phyloP scores from a whole-genome alignment of 495 filamentous ascomycete species.

The Xylaria sp. region DNA sequence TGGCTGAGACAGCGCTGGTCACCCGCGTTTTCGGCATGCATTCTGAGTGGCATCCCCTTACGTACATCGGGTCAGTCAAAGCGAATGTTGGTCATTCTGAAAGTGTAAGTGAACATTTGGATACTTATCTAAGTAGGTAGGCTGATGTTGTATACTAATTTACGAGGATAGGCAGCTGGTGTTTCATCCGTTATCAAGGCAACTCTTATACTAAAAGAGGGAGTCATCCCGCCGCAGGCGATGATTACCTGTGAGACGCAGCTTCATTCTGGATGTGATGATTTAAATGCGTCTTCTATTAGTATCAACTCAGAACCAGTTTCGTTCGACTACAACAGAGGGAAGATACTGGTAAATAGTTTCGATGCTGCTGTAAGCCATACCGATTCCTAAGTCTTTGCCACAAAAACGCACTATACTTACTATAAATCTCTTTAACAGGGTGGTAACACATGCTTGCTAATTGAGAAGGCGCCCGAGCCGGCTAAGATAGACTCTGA shows the following conservation, averaged over 20 bases:
- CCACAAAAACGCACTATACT: constrained; percentile 52
- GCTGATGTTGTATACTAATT: not conserved
- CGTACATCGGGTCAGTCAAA: constrained; percentile 77
- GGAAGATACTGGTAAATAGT: constrained; percentile 57
- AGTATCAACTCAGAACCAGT: constrained; percentile 60
- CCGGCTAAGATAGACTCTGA: not conserved
- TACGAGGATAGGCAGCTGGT: constrained; percentile 70
- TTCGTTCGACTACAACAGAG: constrained; percentile 48
- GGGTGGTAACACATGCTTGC: constrained; percentile 60
- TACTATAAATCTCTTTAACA: constrained; percentile 28
- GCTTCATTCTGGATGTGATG: constrained; percentile 66
- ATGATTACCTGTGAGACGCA: constrained; percentile 70
- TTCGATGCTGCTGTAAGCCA: constrained; percentile 57
- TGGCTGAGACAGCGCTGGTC: constrained; percentile 67
- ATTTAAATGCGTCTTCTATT: constrained; percentile 65
- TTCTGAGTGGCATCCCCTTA: constrained; percentile 63
- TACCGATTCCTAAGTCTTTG: no score
- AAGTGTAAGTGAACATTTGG: not conserved
- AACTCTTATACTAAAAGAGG: constrained; percentile 74
- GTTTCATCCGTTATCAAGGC: constrained; percentile 75
- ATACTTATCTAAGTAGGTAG: not conserved
- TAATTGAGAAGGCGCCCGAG: constrained; percentile 55
- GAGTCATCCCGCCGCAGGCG: constrained; percentile 76
- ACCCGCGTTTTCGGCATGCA: constrained; percentile 68
- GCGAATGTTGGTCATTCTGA: constrained; percentile 73